Conservation (phyloP, 371 early-diverging fungal genomes). For the Zychaea mexicana region DNA sequence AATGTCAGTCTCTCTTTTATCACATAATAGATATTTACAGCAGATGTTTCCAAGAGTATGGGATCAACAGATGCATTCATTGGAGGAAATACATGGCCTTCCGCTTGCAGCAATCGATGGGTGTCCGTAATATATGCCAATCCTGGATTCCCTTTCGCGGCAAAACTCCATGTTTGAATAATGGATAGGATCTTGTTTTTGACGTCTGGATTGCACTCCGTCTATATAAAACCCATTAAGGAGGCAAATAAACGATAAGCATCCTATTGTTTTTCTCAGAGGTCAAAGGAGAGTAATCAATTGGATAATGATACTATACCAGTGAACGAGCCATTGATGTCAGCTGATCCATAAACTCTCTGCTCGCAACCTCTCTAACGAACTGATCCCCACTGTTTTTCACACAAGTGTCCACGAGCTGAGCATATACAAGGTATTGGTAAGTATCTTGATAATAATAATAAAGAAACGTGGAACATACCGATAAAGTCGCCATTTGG, state of each 20-base stretch:
- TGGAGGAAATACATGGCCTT: slow-evolving; percentile 75
- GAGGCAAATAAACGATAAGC: too few relatives aligned
- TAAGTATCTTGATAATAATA: background rate
- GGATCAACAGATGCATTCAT: slow-evolving; percentile 71
- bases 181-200: slow-evolving; percentile 68
- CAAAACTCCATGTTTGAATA: slow-evolving; percentile 89
- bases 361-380: slow-evolving; percentile 84
- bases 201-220: slow-evolving; percentile 70
- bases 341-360: slow-evolving; percentile 90
- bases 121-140: slow-evolving; percentile 79
- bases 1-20: background rate
- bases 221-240: slow-evolving; percentile 14
- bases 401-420: slow-evolving; percentile 91
- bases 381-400: slow-evolving; percentile 94
- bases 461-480: slow-evolving; percentile 29
- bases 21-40: too few relatives aligned
- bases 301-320: too few relatives aligned
- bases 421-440: background rate
- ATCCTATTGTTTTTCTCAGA: background rate
- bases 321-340: slow-evolving; percentile 65
- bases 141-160: slow-evolving; percentile 77
- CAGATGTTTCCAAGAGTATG: slow-evolving; percentile 69
- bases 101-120: slow-evolving; percentile 77
- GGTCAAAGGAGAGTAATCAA: background rate
- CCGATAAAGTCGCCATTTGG: slow-evolving; percentile 84